These are phyloP conservation scores for Ceratonia siliqua DNA, from an alignment of 306 rosid species.

Conservation along the genomic window DNA sequence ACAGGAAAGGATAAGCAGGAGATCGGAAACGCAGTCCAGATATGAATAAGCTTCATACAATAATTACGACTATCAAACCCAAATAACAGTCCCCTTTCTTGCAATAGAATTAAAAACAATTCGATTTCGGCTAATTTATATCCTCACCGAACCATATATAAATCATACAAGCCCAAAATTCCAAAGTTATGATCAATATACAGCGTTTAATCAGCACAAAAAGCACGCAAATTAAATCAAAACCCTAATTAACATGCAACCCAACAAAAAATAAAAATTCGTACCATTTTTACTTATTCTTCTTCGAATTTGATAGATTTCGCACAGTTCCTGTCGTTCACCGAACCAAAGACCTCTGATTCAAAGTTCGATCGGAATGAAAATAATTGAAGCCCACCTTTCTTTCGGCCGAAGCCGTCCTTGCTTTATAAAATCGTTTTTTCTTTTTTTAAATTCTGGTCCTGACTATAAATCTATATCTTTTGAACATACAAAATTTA, in stretches of 20 bases:
- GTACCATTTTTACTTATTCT: slow-evolving; percentile 8
- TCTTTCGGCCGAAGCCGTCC: neutral
- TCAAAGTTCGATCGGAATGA: neutral
- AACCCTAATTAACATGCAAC: slow-evolving; percentile 5
- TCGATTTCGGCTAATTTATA: neutral
- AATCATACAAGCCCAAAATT: neutral
- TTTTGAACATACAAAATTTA: too few species aligned
- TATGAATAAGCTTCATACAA: neutral
- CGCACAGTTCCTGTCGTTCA: neutral
- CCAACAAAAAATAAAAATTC: neutral
- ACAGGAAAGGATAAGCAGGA: neutral
- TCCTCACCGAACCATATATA: neutral
- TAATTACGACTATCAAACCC: neutral
- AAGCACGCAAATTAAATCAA: neutral
- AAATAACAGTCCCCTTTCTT: neutral
- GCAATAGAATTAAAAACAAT: neutral
- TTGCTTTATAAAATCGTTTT: neutral
- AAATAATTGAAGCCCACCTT: neutral
- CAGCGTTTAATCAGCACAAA: neutral
- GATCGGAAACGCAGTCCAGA: neutral
- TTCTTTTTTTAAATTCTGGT: neutral
- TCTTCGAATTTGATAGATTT: neutral
- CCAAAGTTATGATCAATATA: neutral
- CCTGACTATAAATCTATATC: too few species aligned
- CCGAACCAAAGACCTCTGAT: neutral